These are phyloP conservation scores for Ogataea glucozyma DNA, from an alignment of 805 yeast species.

Conservation along the genomic window DNA sequence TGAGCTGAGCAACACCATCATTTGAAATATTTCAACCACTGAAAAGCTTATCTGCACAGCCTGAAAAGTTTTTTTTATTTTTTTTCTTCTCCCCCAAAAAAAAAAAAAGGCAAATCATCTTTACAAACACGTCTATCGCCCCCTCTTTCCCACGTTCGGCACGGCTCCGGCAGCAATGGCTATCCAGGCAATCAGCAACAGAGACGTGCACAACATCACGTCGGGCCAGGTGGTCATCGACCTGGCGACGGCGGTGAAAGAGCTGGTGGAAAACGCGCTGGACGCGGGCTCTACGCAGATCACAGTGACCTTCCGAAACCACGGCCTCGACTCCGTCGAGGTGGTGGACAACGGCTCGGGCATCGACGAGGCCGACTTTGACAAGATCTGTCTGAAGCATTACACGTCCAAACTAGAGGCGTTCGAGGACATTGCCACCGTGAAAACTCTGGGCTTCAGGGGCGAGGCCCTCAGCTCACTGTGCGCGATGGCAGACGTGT, in stretches of 20 bases:
- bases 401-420: slow-evolving; percentile 63
- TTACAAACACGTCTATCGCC: not conserved
- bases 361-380: slow-evolving; percentile 52
- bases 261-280: slow-evolving; percentile 79
- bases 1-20: no score
- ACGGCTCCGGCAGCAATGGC: slow-evolving; percentile 24
- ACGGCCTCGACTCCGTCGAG: slow-evolving; percentile 74
- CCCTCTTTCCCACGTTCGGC: no score
- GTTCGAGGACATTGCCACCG: slow-evolving; percentile 54
- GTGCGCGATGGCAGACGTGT: slow-evolving; percentile 53
- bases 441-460: slow-evolving; percentile 69
- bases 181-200: slow-evolving; percentile 41
- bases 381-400: slow-evolving; percentile 56
- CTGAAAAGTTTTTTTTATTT: slow-evolving; percentile 5
- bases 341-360: slow-evolving; percentile 72
- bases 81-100: no score
- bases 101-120: no score
- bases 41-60: slow-evolving; percentile 1
- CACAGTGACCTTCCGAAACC: slow-evolving; percentile 65
- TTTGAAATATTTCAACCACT: slow-evolving; percentile 1
- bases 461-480: slow-evolving; percentile 81
- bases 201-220: slow-evolving; percentile 74
- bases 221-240: slow-evolving; percentile 93
- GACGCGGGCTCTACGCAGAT: slow-evolving; percentile 75
- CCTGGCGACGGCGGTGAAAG: slow-evolving; percentile 75